Conservation (phyloP, 768 basidiomycete species). For the Imleria badia region DNA sequence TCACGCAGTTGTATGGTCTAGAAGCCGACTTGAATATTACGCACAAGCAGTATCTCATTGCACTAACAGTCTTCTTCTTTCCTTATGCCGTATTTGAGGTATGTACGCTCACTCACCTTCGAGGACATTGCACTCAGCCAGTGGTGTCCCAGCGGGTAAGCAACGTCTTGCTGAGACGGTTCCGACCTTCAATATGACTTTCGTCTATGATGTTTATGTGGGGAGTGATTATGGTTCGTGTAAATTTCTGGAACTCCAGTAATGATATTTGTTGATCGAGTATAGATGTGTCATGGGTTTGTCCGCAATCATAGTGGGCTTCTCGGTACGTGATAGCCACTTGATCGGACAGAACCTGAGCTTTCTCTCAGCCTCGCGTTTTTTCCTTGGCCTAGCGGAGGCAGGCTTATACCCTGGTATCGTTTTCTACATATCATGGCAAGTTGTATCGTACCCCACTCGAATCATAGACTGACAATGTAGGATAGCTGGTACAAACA, state of each 20-base stretch:
- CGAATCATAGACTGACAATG: background rate
- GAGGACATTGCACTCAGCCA: background rate
- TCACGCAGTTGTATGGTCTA: constrained; percentile 52
- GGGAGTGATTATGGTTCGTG: constrained; percentile 42
- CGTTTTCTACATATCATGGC: constrained; percentile 64
- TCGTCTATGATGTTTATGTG: constrained; percentile 42
- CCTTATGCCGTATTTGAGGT: constrained; percentile 73
- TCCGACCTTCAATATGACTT: constrained; percentile 69
- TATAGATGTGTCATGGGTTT: constrained; percentile 62
- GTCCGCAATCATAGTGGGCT: constrained; percentile 61
- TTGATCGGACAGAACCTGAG: background rate
- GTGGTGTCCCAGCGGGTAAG: constrained; percentile 49
- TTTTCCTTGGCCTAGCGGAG: constrained; percentile 57
- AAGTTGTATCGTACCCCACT: constrained; percentile 7
- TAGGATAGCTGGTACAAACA: constrained; percentile 72
- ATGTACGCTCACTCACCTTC: constrained; percentile 7
- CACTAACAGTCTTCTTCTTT: constrained; percentile 75
- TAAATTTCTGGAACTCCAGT: background rate
- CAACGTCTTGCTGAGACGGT: constrained; percentile 56
- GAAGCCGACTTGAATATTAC: constrained; percentile 56
- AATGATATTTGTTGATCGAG: background rate
- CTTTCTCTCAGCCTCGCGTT: constrained; percentile 46
- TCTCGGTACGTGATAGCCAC: constrained; percentile 42
- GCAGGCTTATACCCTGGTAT: constrained; percentile 54
- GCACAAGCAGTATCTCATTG: constrained; percentile 65